Evolutionary conservation across 257 asterid species (phyloP).

Genomic region (Solanum commersonii): DNA sequence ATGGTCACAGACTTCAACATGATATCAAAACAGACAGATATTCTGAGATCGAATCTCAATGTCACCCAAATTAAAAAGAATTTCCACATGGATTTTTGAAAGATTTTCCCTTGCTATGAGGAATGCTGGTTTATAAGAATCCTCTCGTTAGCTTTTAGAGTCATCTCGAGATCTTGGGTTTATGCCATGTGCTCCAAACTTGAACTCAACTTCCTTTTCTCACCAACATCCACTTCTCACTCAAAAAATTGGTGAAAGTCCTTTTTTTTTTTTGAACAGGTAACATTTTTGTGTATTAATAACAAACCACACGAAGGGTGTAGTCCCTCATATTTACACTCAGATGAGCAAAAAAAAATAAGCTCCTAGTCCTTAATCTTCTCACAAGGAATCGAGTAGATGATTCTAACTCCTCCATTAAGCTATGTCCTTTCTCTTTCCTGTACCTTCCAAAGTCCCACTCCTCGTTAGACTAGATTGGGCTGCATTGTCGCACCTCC

Average conservation of each 20-base stretch:
- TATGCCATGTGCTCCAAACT: too few relatives aligned
- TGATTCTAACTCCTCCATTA: too few relatives aligned
- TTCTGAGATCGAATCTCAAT: too few relatives aligned
- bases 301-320: too few relatives aligned
- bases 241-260: not conserved
- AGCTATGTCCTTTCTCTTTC: not conserved
- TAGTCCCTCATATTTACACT: not conserved
- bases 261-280: too few relatives aligned
- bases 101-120: not conserved
- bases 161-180: not conserved
- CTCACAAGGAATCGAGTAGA: too few relatives aligned
- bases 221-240: not conserved
- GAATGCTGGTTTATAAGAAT: not conserved
- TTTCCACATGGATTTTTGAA: not conserved
- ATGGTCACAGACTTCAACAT: too few relatives aligned
- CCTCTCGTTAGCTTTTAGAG: not conserved
- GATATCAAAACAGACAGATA: too few relatives aligned
- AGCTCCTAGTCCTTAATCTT: too few relatives aligned
- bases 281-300: too few relatives aligned
- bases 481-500: not conserved
- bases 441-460: not conserved
- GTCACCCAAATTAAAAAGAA: too few relatives aligned
- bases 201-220: not conserved
- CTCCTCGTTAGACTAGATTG: not conserved
- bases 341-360: not conserved